phyloP scores from a whole-genome alignment of 1,284 basidiomycete species.

The Cutaneotrichosporon dermatis region DNA sequence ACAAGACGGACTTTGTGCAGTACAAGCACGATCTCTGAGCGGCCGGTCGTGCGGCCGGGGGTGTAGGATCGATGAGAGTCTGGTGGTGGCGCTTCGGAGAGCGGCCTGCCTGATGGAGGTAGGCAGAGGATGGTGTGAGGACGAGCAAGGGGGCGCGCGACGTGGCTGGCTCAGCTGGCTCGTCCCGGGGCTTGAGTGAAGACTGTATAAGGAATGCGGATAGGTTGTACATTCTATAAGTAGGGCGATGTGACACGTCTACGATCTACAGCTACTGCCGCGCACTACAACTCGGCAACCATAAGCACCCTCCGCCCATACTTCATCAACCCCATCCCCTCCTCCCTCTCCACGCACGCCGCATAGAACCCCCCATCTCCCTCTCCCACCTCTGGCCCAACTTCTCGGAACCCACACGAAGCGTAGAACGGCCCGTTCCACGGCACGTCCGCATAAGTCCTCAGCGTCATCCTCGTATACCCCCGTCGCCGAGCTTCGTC shows the following conservation, averaged over 20 bases:
- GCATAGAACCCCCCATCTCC: not conserved
- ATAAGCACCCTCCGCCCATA: not conserved
- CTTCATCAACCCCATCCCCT: not conserved
- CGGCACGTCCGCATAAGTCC: constrained; percentile 5
- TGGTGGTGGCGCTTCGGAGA: too few species aligned
- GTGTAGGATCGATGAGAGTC: too few species aligned
- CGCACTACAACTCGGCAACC: not conserved
- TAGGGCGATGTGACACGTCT: too few species aligned
- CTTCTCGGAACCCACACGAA: not conserved
- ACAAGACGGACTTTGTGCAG: constrained; percentile 19
- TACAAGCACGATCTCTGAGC: constrained; percentile 5
- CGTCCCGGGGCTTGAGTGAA: too few species aligned
- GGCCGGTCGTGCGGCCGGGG: too few species aligned
- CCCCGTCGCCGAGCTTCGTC: not conserved
- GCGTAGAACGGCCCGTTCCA: constrained; percentile 5
- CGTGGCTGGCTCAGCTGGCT: too few species aligned
- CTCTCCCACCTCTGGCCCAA: not conserved
- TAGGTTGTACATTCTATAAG: too few species aligned
- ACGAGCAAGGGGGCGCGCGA: too few species aligned
- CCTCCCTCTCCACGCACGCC: not conserved
- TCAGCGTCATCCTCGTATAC: not conserved
- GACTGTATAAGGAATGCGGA: too few species aligned
- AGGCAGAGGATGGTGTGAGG: too few species aligned
- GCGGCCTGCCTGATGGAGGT: too few species aligned
- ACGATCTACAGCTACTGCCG: too few species aligned